These are phyloP conservation scores for Penicillium palitans DNA, from an alignment of 2,329 filamentous ascomycete species.

Conservation along the genomic window DNA sequence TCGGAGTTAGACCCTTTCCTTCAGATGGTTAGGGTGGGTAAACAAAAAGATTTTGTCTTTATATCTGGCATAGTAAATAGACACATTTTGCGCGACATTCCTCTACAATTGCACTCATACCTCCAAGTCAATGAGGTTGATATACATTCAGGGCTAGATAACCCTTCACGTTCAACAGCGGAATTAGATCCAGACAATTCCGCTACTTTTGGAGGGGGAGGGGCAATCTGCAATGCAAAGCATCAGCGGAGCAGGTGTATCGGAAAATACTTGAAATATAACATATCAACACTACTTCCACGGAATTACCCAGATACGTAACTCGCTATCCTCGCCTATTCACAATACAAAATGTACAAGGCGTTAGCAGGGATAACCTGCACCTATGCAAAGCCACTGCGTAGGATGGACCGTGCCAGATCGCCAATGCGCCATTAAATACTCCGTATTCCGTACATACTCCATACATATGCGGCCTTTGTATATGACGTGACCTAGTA, in stretches of 20 bases:
- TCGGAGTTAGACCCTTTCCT: slow-evolving; percentile 19
- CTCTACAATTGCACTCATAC: background rate
- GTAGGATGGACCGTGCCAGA: slow-evolving; percentile 9
- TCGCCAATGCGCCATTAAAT: slow-evolving; percentile 13
- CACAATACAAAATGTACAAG: background rate
- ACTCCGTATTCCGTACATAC: background rate
- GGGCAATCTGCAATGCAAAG: slow-evolving; percentile 13
- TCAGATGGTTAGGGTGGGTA: slow-evolving; percentile 14
- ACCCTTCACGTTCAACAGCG: background rate
- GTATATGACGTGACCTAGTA: background rate
- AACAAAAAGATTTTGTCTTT: slow-evolving; percentile 19
- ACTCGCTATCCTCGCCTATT: background rate
- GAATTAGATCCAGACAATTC: slow-evolving; percentile 1
- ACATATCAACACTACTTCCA: slow-evolving; percentile 3
- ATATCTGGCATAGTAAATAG: slow-evolving; percentile 13
- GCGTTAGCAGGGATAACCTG: slow-evolving; percentile 1
- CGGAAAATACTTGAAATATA: background rate
- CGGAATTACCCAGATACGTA: background rate
- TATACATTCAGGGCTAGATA: background rate
- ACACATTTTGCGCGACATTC: background rate
- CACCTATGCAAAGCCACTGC: slow-evolving; percentile 3
- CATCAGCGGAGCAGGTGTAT: background rate
- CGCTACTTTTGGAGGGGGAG: slow-evolving; percentile 5
- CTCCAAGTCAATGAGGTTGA: background rate
- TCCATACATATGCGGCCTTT: background rate